phyloP scores from a whole-genome alignment of 176 grass and related monocot species.

The Carex scoparia region DNA sequence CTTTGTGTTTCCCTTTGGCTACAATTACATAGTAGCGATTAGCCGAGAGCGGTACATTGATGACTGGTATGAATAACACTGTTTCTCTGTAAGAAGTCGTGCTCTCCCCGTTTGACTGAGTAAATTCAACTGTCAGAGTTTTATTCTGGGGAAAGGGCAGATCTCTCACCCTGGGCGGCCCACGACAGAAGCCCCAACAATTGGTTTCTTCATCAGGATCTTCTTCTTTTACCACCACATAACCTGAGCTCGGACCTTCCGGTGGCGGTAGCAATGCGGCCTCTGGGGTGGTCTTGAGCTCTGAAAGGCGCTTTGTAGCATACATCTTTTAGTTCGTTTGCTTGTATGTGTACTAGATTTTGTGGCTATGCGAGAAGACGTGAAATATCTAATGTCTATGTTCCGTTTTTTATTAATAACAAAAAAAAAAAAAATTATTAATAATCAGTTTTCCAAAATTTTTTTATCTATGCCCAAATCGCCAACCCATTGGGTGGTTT shows the following conservation, averaged over 20 bases:
- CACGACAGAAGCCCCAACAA: slow-evolving; percentile 33
- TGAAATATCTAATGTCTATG: too few species aligned
- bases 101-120: background rate
- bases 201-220: slow-evolving; percentile 12
- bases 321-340: slow-evolving; percentile 37
- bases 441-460: too few species aligned
- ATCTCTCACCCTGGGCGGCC: slow-evolving; percentile 21
- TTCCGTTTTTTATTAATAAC: too few species aligned
- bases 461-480: too few species aligned
- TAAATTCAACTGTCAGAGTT: slow-evolving; percentile 12
- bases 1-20: slow-evolving; percentile 26
- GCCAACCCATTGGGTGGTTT: too few species aligned
- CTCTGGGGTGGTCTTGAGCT: slow-evolving; percentile 33
- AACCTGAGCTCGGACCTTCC: slow-evolving; percentile 35
- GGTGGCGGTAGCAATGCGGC: slow-evolving; percentile 17
- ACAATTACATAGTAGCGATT: slow-evolving; percentile 52
- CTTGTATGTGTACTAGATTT: background rate
- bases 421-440: too few species aligned
- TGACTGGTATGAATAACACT: slow-evolving; percentile 57
- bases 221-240: slow-evolving; percentile 35
- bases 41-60: slow-evolving; percentile 29
- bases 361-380: too few species aligned
- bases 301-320: slow-evolving; percentile 39
- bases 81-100: slow-evolving; percentile 11
- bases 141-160: slow-evolving; percentile 61